Base-by-base conservation (phyloP, 2,329 filamentous ascomycete genomes). In the Colletotrichum lini region DNA sequence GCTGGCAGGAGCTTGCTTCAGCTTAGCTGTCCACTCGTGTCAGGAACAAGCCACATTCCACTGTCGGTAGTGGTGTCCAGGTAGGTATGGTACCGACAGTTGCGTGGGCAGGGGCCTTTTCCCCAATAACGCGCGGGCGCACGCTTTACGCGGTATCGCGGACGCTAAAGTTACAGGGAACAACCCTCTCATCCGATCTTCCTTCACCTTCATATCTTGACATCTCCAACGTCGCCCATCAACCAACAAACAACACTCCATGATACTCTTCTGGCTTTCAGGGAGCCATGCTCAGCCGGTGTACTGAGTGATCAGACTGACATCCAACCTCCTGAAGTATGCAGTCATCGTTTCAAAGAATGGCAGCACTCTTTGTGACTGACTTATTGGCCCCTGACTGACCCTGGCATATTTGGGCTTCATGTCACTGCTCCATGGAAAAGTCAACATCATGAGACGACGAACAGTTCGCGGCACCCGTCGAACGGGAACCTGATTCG, bases 11-110 rank as follows among this genome's bases (percentile, higher is more conserved):
- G 53, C 53, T 57, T 42, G 54, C 38, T 57, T 57, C 30, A 73
- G 71, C 67, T 73, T 73, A 73, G 71, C 71, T 73, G 71, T 73
- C 71, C 71, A 65, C 67, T 71, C 67, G 54, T 47, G 63, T 63
- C 49, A 67, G 57, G 61, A 62, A 73, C 71, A 60, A 73, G 67
- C 62, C 71, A 72, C 71, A 73, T 71, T 70, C 70, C 67, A 60
- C 49, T 54, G n/a, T 16, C 35, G 12, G 56, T 16, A 16, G 44
- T 49, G 38, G 35, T 66, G 38, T 42, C 58, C 35, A 38, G 8
- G 35, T 38, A 30, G 30, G 30, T 9, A 35, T 35, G 8, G 30
- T 38, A 38, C 35, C 35, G 8, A 38, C 9, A 38, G 35, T 38
- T 38, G 35, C 8, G 68, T 63, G 52, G 58, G 42, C 69, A 69